Evolutionary conservation across 2,329 filamentous ascomycete genomes (phyloP), one percentile per base, ranked within the genome.

Genomic region (Diplodia scrobiculata): DNA sequence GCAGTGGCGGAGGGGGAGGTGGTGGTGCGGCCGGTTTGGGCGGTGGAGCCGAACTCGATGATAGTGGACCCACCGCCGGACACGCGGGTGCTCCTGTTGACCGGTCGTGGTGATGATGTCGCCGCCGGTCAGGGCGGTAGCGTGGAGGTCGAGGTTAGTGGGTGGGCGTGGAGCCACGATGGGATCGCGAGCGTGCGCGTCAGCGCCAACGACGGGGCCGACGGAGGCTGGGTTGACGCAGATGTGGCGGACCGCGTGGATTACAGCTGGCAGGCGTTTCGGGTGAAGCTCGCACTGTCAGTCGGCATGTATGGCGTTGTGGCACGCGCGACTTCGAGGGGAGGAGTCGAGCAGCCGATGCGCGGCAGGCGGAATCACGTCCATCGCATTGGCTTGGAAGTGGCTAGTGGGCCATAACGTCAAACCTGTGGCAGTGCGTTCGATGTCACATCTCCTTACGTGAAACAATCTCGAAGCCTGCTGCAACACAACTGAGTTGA

Each of bases 161-260:
- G 73, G 3, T 74, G 73, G 73, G 70, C 72, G 13, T 76, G 74
- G 74, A 68, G 70, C 65, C 53, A 66, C 9, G 70, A 69, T 10
- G 69, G 68, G 2, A 67, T 74, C 7, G 59, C 54, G 7, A 29
- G 14, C 7, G 73, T 74, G 13, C 69, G 69, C 6, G 38, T 74
- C n/a, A 72, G 70, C 55, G 25, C 62, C 27, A 67, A 72, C 55
- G 68, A 65, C 5, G 70, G 69, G 5, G 41, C n/a, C 17, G 41
- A 45, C 17, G 3, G 63, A 7, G 41, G 2, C 9, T 74, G 71
- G 54, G n/a, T 27, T 9, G 21, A 34, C 29, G 34, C 67, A 6
- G 48, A 47, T 14, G 45, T 69, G 13, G 21, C 52, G 47, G 19
- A 66, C n/a, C 63, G 67, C 27, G 54, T 36, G 14, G 65, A 67